phyloP scores from a whole-genome alignment of 2,329 filamentous ascomycete species.

The Pseudocercospora pini-densiflorae region DNA sequence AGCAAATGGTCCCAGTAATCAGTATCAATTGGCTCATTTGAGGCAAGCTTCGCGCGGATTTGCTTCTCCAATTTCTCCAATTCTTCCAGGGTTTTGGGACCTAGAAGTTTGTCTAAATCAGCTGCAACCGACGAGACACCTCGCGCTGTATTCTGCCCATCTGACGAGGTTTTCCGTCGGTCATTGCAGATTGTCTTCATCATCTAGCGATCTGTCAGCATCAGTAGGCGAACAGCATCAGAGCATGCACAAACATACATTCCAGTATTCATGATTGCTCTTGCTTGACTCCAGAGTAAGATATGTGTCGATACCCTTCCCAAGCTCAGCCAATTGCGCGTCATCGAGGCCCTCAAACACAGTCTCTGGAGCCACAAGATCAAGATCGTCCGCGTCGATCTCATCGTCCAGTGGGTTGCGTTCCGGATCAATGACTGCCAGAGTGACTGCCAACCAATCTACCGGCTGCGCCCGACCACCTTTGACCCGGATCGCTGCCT shows the following conservation, averaged over 20 bases:
- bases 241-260: conserved; percentile 47
- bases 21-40: conserved; percentile 89
- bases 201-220: conserved; percentile 56
- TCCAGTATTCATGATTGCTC: conserved; percentile 88
- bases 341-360: conserved; percentile 75
- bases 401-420: conserved; percentile 83
- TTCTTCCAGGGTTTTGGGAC: conserved; percentile 83
- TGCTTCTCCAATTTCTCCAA: conserved; percentile 85
- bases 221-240: conserved; percentile 18
- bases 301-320: conserved; percentile 81
- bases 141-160: conserved; percentile 65
- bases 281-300: conserved; percentile 76
- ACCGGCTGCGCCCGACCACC: conserved; percentile 90
- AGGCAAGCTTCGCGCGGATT: conserved; percentile 82
- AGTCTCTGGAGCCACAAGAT: conserved; percentile 78
- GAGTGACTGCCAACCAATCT: conserved; percentile 88
- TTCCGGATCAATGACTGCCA: conserved; percentile 85
- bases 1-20: conserved; percentile 98
- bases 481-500: conserved; percentile 91
- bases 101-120: conserved; percentile 86
- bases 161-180: conserved; percentile 66
- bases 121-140: conserved; percentile 80
- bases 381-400: conserved; percentile 70
- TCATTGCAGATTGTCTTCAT: conserved; percentile 84
- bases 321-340: conserved; percentile 72